Evolutionary conservation across 1,284 basidiomycete genomes (phyloP), one percentile per base, ranked within the genome.

Genomic region (Neonothopanus nambi): DNA sequence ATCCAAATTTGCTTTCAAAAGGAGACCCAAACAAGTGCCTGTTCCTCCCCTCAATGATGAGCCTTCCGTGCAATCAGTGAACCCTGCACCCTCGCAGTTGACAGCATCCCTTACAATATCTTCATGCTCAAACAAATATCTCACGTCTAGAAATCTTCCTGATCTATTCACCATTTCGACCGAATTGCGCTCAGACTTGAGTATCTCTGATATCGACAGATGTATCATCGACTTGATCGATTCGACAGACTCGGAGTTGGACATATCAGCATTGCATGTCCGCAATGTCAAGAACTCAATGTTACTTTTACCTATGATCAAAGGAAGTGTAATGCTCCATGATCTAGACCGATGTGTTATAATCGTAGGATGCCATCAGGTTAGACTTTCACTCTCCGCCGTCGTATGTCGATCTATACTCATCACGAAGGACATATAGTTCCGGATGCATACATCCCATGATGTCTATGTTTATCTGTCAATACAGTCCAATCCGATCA

Each of bases 331-430:
- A 6, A 72, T 93, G 54, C 67, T 92, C 1, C 82, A 89, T 58
- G 77, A 84, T 56, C 48, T 91, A 18, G 67, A 67, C 4, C 66
- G 76, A 26, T 89, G 85, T 58, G 68, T 83, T 6, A 67, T 93
- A n/a, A 79, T 81, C 15, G 70, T 89, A 3, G 83, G 81, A 3
- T 88, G 86, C 61, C 90, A 91, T 67, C 91, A 93, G 78, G 90
- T 53, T 23, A 37, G 51, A 5, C 23, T 13, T 20, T 7, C 15
- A 5, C 46, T 7, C 6, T 44, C 26, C 9, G 11, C 21, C n/a
- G 39, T 40, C 33, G 21, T 18, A 13, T 18, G 20, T 47, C 28
- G 11, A 23, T 15, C 13, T 28, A 28, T 26, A 12, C 18, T 15
- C 20, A 47, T 41, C 40, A 11, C 35, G 17, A 24, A 24, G 3